Percentiles rank a stretch among this genome's conserved stretches.
phyloP scores from a whole-genome alignment of 768 basidiomycete genomes.

The Strobilomyces confusus region DNA sequence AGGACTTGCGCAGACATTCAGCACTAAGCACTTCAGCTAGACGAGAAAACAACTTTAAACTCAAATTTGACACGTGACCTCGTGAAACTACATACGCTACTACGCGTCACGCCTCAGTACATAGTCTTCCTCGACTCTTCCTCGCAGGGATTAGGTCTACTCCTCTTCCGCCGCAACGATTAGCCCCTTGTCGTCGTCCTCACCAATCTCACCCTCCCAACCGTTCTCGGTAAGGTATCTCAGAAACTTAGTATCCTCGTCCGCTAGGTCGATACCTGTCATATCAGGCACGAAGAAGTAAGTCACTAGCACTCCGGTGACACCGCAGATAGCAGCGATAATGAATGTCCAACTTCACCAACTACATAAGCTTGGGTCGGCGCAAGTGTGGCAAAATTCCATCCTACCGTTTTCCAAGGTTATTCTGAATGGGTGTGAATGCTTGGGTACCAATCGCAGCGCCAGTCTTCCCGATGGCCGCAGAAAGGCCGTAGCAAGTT shows the following conservation, averaged over 20 bases:
- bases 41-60: background rate
- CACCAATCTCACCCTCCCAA: conserved; percentile 63
- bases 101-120: no score
- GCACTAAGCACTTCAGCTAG: background rate
- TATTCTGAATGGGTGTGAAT: conserved; percentile 63
- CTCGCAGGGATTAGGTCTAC: conserved; percentile 5
- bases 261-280: conserved; percentile 62
- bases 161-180: conserved; percentile 16
- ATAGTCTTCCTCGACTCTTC: no score
- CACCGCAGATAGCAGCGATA: conserved; percentile 64
- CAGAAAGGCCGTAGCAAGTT: conserved; percentile 66
- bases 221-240: conserved; percentile 58
- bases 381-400: background rate
- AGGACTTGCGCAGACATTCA: conserved; percentile 23
- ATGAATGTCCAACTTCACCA: conserved; percentile 59
- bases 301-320: conserved; percentile 58
- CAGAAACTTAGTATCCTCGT: conserved; percentile 62
- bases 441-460: conserved; percentile 70
- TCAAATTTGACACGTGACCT: conserved; percentile 18
- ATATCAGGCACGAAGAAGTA: conserved; percentile 68
- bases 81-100: no score
- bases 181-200: conserved; percentile 40
- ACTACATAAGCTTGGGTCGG: background rate
- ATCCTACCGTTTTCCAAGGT: conserved; percentile 60
- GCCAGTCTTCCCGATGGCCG: conserved; percentile 66